Percentiles rank a stretch among this genome's conserved stretches.
Evolutionary conservation across 2,329 filamentous ascomycete genomes (phyloP).

Genomic region (Calonectria multiphialidica): DNA sequence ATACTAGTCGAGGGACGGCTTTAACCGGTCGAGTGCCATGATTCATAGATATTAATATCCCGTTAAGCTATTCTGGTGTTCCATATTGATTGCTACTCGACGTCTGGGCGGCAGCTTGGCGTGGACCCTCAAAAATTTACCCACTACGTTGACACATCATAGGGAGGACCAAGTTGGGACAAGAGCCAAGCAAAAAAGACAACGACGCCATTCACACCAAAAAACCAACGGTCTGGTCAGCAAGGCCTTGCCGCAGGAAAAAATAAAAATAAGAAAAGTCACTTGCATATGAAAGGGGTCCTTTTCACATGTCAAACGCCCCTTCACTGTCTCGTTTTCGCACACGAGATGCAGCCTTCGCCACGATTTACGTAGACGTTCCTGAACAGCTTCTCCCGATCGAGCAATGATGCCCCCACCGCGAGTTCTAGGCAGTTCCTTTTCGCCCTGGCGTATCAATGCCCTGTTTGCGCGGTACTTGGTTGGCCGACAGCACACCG

Average conservation of each 20-base stretch:
- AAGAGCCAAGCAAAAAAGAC: background rate
- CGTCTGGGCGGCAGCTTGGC: background rate
- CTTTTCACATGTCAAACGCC: slow-evolving; percentile 19
- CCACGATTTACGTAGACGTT: slow-evolving; percentile 27
- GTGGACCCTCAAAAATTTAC: background rate
- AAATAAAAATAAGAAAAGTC: background rate
- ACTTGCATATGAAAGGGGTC: background rate
- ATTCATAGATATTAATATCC: slow-evolving; percentile 7
- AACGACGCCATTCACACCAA: background rate
- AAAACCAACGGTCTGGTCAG: background rate
- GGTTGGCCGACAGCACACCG: accelerated
- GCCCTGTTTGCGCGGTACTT: slow-evolving; percentile 31
- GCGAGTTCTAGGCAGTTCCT: slow-evolving; percentile 17
- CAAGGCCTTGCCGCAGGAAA: too few relatives aligned
- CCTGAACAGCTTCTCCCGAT: slow-evolving; percentile 29
- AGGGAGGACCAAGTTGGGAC: background rate
- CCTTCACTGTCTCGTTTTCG: background rate
- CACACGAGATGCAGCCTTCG: slow-evolving; percentile 9
- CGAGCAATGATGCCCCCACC: slow-evolving; percentile 16
- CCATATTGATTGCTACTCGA: background rate
- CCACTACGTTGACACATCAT: background rate
- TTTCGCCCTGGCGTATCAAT: background rate
- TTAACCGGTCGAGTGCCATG: background rate
- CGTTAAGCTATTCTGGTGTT: background rate
- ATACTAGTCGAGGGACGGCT: background rate